phyloP scores from a whole-genome alignment of 768 basidiomycete genomes.

The Boletus fagicola region DNA sequence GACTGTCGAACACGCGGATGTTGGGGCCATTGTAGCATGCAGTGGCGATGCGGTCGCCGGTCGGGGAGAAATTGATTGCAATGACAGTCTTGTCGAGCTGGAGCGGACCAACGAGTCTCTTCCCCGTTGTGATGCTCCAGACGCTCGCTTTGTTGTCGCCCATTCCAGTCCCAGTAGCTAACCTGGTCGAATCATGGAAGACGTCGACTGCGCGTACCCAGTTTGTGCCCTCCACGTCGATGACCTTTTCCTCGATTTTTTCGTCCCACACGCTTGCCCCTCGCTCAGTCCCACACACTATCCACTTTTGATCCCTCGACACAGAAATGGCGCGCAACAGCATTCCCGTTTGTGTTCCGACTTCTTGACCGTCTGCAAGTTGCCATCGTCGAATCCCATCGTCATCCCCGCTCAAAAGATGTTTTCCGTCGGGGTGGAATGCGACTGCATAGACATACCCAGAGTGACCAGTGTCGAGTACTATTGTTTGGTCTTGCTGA shows the following conservation, averaged over 20 bases:
- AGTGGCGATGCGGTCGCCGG: not conserved
- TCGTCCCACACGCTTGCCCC: not conserved
- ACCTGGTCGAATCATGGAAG: not conserved
- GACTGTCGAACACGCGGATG: not conserved
- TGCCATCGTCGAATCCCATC: not conserved
- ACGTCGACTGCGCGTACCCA: not conserved
- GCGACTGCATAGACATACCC: no score
- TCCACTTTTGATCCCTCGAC: not conserved
- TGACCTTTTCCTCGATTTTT: not conserved
- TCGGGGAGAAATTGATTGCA: not conserved
- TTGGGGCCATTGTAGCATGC: not conserved
- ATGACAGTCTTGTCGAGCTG: fast-evolving
- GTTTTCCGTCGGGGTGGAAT: no score
- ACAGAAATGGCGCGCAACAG: not conserved
- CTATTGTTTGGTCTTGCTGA: no score
- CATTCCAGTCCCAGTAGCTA: not conserved
- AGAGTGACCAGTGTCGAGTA: no score
- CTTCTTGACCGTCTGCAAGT: not conserved
- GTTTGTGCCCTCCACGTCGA: not conserved
- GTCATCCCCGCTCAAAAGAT: no score
- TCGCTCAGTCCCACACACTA: not conserved
- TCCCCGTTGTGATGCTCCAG: not conserved
- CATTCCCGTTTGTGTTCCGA: not conserved
- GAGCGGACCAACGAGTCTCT: not conserved
- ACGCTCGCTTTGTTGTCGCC: not conserved